Percentiles rank a stretch among this genome's conserved stretches.
Evolutionary conservation across 1,284 basidiomycete species (phyloP).

Genomic region (Peniophora sp.): DNA sequence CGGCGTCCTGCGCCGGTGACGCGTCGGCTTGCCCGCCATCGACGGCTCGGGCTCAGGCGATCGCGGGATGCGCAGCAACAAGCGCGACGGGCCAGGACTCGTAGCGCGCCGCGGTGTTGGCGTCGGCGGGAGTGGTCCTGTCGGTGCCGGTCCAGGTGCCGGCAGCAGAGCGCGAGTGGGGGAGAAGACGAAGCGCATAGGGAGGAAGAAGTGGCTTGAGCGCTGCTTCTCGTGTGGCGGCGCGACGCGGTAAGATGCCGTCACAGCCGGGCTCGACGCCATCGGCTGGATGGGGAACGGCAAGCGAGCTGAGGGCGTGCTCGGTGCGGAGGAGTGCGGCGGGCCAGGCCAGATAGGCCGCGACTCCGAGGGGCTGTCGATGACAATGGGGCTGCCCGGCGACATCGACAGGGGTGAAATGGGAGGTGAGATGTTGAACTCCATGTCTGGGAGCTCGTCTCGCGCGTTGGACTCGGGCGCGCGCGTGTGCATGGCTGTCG

Average conservation of each 20-base stretch:
- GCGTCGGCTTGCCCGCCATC: slow-evolving; percentile 15
- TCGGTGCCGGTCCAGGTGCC: neutral
- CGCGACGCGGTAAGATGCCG: slow-evolving; percentile 16
- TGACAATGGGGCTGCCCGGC: neutral
- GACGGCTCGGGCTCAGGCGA: neutral
- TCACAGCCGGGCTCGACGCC: slow-evolving; percentile 13
- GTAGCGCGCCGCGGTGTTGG: neutral
- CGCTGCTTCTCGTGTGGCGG: slow-evolving; percentile 22
- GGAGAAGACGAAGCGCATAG: slow-evolving; percentile 31
- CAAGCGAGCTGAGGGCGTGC: slow-evolving; percentile 4
- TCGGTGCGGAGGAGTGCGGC: slow-evolving; percentile 1
- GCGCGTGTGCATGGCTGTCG: slow-evolving; percentile 7
- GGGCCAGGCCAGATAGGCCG: slow-evolving; percentile 8
- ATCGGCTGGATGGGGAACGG: slow-evolving; percentile 13
- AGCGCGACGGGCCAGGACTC: too few species aligned
- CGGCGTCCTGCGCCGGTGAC: slow-evolving; percentile 30
- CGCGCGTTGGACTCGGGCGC: slow-evolving; percentile 5
- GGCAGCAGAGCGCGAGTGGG: slow-evolving; percentile 17
- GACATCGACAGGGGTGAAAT: neutral
- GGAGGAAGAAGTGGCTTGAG: slow-evolving; percentile 32
- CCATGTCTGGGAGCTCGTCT: slow-evolving; percentile 8
- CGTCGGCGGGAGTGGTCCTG: neutral
- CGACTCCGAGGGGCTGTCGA: slow-evolving; percentile 2
- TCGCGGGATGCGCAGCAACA: too few species aligned
- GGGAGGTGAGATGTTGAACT: slow-evolving; percentile 9